phyloP scores from a whole-genome alignment of 306 rosid species.

The Sicyos edulis region DNA sequence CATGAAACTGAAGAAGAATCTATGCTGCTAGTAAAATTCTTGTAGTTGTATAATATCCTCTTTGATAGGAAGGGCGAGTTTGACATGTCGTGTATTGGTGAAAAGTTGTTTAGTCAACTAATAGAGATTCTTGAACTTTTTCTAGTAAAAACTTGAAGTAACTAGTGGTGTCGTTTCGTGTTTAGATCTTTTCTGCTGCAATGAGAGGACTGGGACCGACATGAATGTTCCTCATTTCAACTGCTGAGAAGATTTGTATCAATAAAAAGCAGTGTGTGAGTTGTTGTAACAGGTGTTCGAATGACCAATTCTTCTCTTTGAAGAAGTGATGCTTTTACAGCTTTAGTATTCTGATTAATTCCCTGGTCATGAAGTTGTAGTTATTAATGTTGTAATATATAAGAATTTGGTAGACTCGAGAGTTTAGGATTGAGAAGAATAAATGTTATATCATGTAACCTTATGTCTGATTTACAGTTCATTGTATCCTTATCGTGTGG shows the following conservation, averaged over 20 bases:
- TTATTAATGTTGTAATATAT: not conserved
- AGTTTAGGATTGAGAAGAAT: not conserved
- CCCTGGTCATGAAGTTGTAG: not conserved
- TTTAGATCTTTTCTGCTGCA: slow-evolving; percentile 21
- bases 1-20: no score
- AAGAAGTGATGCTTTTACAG: not conserved
- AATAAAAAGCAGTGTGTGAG: not conserved
- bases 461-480: not conserved
- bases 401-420: not conserved
- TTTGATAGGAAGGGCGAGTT: no score
- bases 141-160: not conserved
- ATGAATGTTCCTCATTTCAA: not conserved
- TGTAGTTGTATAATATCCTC: no score
- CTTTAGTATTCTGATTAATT: not conserved
- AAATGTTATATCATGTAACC: not conserved
- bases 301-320: not conserved
- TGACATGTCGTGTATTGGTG: not conserved
- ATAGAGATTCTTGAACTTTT: no score
- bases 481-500: no score
- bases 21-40: no score
- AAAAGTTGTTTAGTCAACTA: no score
- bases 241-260: not conserved
- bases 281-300: not conserved
- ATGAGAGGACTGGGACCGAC: slow-evolving; percentile 15
- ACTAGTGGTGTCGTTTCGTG: not conserved